phyloP scores from a whole-genome alignment of 1,139 yeast genomes.

The Scheffersomyces segobiensis region DNA sequence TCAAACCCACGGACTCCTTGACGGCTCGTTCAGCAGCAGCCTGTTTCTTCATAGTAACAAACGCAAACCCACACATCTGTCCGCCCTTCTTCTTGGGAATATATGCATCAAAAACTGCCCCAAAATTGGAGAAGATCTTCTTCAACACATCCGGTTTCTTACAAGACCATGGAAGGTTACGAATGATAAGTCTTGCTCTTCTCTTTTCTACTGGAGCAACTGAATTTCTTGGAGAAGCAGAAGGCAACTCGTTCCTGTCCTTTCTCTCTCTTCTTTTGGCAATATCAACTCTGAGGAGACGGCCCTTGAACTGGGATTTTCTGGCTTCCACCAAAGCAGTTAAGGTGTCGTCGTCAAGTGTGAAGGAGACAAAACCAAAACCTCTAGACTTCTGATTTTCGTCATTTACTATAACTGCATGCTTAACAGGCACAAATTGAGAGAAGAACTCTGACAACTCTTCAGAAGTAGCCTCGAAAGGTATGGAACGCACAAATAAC shows the following conservation, averaged over 20 bases:
- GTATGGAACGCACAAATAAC: slow-evolving; percentile 81
- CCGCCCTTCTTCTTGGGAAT: slow-evolving; percentile 90
- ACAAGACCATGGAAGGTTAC: slow-evolving; percentile 96
- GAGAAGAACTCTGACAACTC: slow-evolving; percentile 83
- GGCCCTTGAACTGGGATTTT: slow-evolving; percentile 64
- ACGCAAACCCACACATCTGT: slow-evolving; percentile 92
- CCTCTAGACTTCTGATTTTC: slow-evolving; percentile 77
- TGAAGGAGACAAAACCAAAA: slow-evolving; percentile 93
- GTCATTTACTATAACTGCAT: slow-evolving; percentile 89
- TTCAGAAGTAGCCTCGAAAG: slow-evolving; percentile 77
- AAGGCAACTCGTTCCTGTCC: slow-evolving; percentile 18
- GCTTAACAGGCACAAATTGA: slow-evolving; percentile 91
- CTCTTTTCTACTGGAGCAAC: slow-evolving; percentile 53
- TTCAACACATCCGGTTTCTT: slow-evolving; percentile 72
- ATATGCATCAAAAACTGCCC: slow-evolving; percentile 85
- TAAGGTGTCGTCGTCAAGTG: slow-evolving; percentile 79
- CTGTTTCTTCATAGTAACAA: slow-evolving; percentile 84
- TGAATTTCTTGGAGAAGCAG: slow-evolving; percentile 26
- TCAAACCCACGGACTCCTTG: slow-evolving; percentile 67
- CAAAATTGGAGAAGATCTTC: slow-evolving; percentile 72
- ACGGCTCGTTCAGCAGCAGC: slow-evolving; percentile 81
- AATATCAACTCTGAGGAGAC: slow-evolving; percentile 73
- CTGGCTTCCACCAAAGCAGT: slow-evolving; percentile 72
- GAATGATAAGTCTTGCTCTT: slow-evolving; percentile 78
- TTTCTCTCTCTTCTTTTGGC: slow-evolving; percentile 93